A percentile compares a stretch with the other conserved stretches of the same genome.
Conservation (phyloP, 371 early-diverging fungal species). For the Basidiobolus heterosporus region DNA sequence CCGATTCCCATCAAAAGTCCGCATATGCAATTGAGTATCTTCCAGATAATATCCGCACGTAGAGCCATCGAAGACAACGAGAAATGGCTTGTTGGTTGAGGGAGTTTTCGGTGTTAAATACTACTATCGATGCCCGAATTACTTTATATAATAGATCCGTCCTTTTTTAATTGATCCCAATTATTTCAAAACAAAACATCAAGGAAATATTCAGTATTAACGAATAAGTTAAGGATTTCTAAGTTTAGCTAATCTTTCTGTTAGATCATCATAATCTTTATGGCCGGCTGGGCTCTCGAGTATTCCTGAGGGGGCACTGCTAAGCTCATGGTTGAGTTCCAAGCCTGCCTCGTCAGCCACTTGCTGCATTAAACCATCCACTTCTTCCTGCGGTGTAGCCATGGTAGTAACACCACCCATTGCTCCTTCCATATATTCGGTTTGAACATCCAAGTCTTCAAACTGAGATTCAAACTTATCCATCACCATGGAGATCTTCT, state of each 20-base stretch:
- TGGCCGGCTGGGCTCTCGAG: conserved; percentile 7
- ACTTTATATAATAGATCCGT: too few species aligned
- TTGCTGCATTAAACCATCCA: conserved; percentile 81
- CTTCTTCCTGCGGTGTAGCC: conserved; percentile 79
- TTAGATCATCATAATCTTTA: conserved; percentile 45
- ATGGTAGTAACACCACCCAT: conserved; percentile 74
- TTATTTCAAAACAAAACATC: too few species aligned
- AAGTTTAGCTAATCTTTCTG: conserved; percentile 44
- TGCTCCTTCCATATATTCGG: conserved; percentile 77
- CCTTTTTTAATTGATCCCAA: too few species aligned
- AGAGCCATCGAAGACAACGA: too few species aligned
- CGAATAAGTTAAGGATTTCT: conserved; percentile 24
- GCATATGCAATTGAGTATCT: too few species aligned
- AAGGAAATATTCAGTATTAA: too few species aligned
- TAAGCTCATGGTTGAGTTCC: conserved; percentile 49
- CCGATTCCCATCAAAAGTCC: too few species aligned
- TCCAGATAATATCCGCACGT: too few species aligned
- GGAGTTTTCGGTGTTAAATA: too few species aligned
- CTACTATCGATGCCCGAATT: too few species aligned
- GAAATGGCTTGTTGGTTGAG: too few species aligned
- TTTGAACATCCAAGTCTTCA: conserved; percentile 86
- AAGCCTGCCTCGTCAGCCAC: conserved; percentile 88
- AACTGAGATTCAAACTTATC: conserved; percentile 86
- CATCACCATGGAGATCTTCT: conserved; percentile 84
- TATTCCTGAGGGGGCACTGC: conserved; percentile 17